Evolutionary conservation across 352 stramenopile genomes (phyloP).

Genomic region (Pythium brachiatum): DNA sequence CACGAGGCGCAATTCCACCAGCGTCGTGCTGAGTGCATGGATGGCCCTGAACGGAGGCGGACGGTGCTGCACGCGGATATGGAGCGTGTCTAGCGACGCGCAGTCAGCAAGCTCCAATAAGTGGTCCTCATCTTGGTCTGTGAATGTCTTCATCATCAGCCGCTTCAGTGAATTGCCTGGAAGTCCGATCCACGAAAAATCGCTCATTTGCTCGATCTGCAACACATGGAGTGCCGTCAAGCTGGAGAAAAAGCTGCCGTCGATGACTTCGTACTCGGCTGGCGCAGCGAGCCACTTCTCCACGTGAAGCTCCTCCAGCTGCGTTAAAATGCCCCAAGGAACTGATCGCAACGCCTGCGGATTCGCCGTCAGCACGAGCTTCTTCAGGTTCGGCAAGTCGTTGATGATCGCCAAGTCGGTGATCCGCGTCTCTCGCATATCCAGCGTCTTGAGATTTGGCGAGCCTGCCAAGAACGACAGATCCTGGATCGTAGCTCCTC

Average conservation of each 20-base stretch:
- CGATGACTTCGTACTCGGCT: conserved; percentile 26
- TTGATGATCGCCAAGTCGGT: conserved; percentile 6
- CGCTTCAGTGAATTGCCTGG: conserved; percentile 16
- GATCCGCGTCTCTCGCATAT: conserved; percentile 22
- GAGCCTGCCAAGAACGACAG: conserved; percentile 15
- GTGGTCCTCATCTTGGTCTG: conserved; percentile 23
- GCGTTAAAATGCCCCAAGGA: conserved; percentile 10
- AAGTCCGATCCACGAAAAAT: conserved; percentile 24
- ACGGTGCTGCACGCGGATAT: conserved; percentile 22
- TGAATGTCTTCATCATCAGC: conserved; percentile 21
- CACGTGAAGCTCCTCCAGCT: conserved; percentile 23
- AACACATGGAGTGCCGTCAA: conserved; percentile 11
- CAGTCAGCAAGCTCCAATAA: conserved; percentile 15
- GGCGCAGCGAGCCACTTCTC: conserved; percentile 24
- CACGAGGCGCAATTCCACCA: conserved; percentile 23
- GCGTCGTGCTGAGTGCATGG: conserved; percentile 12
- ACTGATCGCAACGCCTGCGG: conserved; percentile 19
- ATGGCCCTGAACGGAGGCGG: conserved; percentile 13
- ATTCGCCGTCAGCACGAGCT: conserved; percentile 22
- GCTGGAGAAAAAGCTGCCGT: conserved; percentile 21
- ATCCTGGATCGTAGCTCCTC: conserved; percentile 13
- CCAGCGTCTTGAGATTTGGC: conserved; percentile 20
- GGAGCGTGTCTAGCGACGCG: conserved; percentile 15
- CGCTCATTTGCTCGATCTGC: conserved; percentile 28
- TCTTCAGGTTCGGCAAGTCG: conserved; percentile 11